A percentile compares a stretch with the other conserved stretches of the same genome.
phyloP scores from a whole-genome alignment of 768 basidiomycete genomes.

The Lactifluus echinatus region DNA sequence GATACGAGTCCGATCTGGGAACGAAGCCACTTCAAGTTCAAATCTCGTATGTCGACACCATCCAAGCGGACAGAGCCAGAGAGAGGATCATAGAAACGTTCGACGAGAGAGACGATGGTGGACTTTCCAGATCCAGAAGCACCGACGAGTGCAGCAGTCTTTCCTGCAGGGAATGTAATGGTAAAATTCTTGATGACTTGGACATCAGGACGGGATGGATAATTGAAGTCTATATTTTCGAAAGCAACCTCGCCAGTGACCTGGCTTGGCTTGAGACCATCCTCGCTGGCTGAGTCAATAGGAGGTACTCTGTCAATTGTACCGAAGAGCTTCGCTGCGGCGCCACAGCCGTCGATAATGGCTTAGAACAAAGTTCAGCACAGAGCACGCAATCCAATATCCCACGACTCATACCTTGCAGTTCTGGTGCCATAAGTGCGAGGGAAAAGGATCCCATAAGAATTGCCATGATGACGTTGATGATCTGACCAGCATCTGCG shows the following conservation, averaged over 20 bases:
- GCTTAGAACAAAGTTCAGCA: slow-evolving; percentile 32
- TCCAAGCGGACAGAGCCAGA: slow-evolving; percentile 36
- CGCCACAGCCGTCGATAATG: slow-evolving; percentile 66
- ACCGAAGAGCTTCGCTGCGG: slow-evolving; percentile 81
- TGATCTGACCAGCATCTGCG: slow-evolving; percentile 55
- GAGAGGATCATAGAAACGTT: slow-evolving; percentile 46
- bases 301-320: slow-evolving; percentile 84
- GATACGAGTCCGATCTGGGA: slow-evolving; percentile 44
- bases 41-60: slow-evolving; percentile 35
- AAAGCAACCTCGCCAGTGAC: slow-evolving; percentile 66
- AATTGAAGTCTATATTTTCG: slow-evolving; percentile 69
- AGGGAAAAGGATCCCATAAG: slow-evolving; percentile 84
- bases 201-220: slow-evolving; percentile 75
- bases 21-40: slow-evolving; percentile 44
- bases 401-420: slow-evolving; percentile 15
- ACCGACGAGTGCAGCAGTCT: slow-evolving; percentile 35
- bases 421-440: slow-evolving; percentile 69
- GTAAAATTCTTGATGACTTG: slow-evolving; percentile 66
- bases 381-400: neutral
- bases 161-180: slow-evolving; percentile 50
- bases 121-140: slow-evolving; percentile 34
- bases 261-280: slow-evolving; percentile 56
- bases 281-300: slow-evolving; percentile 71
- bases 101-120: slow-evolving; percentile 38
- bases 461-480: slow-evolving; percentile 74